Base-by-base conservation (phyloP, 306 rosid genomes). In the Lagenaria siceraria region DNA sequence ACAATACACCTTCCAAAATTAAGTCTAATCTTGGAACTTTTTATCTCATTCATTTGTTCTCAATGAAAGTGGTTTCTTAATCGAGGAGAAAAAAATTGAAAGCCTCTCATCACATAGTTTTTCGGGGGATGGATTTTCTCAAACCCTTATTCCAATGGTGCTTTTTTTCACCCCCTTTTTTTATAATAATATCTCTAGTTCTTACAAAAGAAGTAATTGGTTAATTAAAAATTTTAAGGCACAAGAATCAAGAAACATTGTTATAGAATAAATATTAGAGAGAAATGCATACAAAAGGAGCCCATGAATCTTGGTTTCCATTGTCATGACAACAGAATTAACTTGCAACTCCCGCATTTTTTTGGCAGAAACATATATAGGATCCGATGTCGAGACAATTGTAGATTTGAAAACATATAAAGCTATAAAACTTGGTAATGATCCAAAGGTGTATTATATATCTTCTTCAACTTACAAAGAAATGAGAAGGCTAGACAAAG, bases 241-340 rank as follows among this genome's bases (percentile, higher is more conserved):
- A 62, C 70, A 33, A 63, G 46, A 40, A 38, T 40, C 33, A 68
- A 42, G 53, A 12, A 68, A 68, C 53, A 42, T 22, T 40, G 27
- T 43, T 1, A 76, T 14, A 77, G 13, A 53, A 55, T 36, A 75
- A 36, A 35, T 55, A 56, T 53, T 46, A 5, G 65, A 35, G 15
- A 77, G 56, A 62, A 63, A 29, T 63, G 62, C 80, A 77, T 77
- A 95, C 98, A 97, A 92, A 64, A 95, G 88, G 82, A 95, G 92
- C 81, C 98, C 98, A 60, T 89, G 98, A 84, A 95, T 86, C 86
- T 88, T 95, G 96, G 85, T 85, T 80, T 96, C 98, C 2, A 77
- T 84, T 65, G 84, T 86, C 40, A 90, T 46, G 75, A 92, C 85
- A 75, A 80, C 93, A 10, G 98, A 95, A 88, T 87, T 92, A 58